Percentiles rank a stretch among this genome's conserved stretches.
Evolutionary conservation across 306 rosid species (phyloP).

Genomic region (Castanea mollissima): DNA sequence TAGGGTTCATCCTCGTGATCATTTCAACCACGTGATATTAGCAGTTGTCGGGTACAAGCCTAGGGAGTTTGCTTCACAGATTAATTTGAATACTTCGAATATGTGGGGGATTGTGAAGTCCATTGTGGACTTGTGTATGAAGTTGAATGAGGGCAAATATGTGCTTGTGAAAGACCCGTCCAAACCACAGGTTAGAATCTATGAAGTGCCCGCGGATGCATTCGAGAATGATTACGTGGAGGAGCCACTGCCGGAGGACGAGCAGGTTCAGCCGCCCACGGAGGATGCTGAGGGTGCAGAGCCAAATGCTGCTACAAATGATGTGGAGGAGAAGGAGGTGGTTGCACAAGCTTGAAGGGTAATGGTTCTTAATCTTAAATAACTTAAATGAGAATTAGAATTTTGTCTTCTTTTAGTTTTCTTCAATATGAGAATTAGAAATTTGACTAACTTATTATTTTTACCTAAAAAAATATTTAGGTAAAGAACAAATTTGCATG

Average conservation of each 20-base stretch:
- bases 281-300: slow-evolving; percentile 65
- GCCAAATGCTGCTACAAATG: slow-evolving; percentile 39
- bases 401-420: not conserved
- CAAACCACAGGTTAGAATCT: slow-evolving; percentile 94
- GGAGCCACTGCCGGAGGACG: slow-evolving; percentile 92
- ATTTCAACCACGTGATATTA: slow-evolving; percentile 84
- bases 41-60: slow-evolving; percentile 92
- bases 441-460: too few species aligned
- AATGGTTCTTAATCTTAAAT: not conserved
- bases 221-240: slow-evolving; percentile 95
- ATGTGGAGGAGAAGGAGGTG: slow-evolving; percentile 50
- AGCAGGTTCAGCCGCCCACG: slow-evolving; percentile 82
- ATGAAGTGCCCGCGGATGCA: slow-evolving; percentile 84
- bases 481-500: too few species aligned
- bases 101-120: slow-evolving; percentile 99
- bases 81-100: slow-evolving; percentile 67
- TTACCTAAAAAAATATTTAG: too few species aligned
- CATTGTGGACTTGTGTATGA: slow-evolving; percentile 97
- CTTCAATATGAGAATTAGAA: not conserved
- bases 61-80: slow-evolving; percentile 75
- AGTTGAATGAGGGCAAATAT: slow-evolving; percentile 86
- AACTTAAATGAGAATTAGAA: not conserved
- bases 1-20: slow-evolving; percentile 94
- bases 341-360: slow-evolving; percentile 48
- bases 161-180: slow-evolving; percentile 90